Conservation (phyloP, 192 early-diverging fungal genomes). For the Rhizophagus sp. region DNA sequence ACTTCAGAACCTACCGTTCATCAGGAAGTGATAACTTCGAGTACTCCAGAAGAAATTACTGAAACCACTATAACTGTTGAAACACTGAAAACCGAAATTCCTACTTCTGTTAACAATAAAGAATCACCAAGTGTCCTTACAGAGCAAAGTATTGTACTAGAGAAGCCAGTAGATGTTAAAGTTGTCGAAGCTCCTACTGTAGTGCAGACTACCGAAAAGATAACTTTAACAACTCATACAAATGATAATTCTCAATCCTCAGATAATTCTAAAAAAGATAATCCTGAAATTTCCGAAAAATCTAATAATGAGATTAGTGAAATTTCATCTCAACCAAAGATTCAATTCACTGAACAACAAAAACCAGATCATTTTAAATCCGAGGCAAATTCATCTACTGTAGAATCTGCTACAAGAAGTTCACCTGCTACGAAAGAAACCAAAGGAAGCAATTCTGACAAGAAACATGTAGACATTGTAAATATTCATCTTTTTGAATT, state of each 20-base stretch:
- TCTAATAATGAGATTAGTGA: not conserved
- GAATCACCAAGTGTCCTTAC: no score
- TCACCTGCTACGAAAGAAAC: not conserved
- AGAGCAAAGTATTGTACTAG: no score
- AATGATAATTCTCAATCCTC: not conserved
- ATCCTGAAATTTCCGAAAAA: not conserved
- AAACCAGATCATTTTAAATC: slow-evolving; percentile 34
- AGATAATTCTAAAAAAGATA: not conserved
- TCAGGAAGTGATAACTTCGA: not conserved
- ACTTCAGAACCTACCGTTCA: not conserved
- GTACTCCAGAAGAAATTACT: not conserved
- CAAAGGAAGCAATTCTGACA: slow-evolving; percentile 23
- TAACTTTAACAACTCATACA: not conserved
- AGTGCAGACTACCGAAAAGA: not conserved
- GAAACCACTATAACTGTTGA: not conserved
- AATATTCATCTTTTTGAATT: slow-evolving; percentile 20
- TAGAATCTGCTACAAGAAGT: not conserved
- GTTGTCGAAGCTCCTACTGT: not conserved
- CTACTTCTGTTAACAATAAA: no score
- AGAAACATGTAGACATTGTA: slow-evolving; percentile 55
- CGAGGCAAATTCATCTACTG: not conserved
- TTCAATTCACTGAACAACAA: slow-evolving; percentile 37
- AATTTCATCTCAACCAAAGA: slow-evolving; percentile 12
- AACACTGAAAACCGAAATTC: not conserved
- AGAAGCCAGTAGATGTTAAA: not conserved